These are phyloP conservation scores for Spongospora subterranea DNA, from an alignment of 208 protist genomes.

Conservation along the genomic window DNA sequence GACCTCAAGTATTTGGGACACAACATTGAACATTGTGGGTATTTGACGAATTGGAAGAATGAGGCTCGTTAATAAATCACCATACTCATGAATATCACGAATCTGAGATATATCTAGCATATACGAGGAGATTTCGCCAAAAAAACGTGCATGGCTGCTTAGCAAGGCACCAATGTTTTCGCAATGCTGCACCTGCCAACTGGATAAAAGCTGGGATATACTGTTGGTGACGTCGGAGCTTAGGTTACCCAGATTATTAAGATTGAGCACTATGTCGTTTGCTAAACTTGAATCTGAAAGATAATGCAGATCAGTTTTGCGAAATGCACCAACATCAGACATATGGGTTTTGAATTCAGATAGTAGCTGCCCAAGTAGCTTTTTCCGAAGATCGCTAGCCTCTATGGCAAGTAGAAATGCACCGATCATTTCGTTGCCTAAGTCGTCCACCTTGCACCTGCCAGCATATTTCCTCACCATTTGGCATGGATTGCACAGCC, in stretches of 20 bases:
- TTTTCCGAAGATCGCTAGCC: neutral
- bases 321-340: neutral
- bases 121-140: slow-evolving; percentile 34
- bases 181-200: neutral
- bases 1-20: neutral
- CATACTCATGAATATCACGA: neutral
- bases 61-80: neutral
- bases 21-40: neutral
- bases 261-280: neutral
- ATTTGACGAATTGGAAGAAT: slow-evolving; percentile 2
- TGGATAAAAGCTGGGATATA: neutral
- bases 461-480: neutral
- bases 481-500: neutral
- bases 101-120: neutral
- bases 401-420: neutral
- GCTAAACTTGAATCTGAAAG: neutral
- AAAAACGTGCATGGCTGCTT: slow-evolving; percentile 43
- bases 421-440: neutral
- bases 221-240: neutral
- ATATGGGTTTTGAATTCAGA: neutral
- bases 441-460: neutral
- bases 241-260: neutral
- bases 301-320: neutral
- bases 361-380: neutral
- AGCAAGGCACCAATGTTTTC: neutral